Percentiles rank a stretch among this genome's conserved stretches.
Evolutionary conservation across 2,329 filamentous ascomycete genomes (phyloP).

Genomic region (Cephalotrichum gorgonifer): DNA sequence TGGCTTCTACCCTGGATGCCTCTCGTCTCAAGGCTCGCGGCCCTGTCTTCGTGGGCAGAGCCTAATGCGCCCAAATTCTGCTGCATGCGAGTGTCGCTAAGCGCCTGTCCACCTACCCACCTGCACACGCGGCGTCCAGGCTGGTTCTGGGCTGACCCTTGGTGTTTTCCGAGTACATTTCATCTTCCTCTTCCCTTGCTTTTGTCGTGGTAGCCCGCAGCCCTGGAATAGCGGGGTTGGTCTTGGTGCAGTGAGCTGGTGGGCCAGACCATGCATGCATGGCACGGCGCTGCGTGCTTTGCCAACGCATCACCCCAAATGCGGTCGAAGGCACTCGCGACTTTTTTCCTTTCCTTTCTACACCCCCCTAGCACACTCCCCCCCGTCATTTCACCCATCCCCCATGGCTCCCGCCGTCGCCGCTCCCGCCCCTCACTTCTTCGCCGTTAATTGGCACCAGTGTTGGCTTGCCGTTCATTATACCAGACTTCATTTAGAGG

Average conservation of each 20-base stretch:
- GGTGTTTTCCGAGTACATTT: neutral
- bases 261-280: slow-evolving; percentile 5
- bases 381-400: neutral
- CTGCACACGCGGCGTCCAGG: neutral
- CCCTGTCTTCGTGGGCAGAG: neutral
- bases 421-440: neutral
- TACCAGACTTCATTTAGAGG: neutral
- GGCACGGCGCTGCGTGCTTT: neutral
- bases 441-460: neutral
- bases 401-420: neutral
- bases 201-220: neutral
- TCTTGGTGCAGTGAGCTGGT: slow-evolving; percentile 1
- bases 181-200: neutral
- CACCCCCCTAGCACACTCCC: too few relatives aligned
- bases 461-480: neutral
- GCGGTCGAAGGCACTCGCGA: slow-evolving; percentile 3
- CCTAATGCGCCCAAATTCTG: neutral
- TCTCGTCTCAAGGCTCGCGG: neutral
- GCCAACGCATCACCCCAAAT: slow-evolving; percentile 5
- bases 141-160: neutral
- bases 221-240: neutral
- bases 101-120: neutral
- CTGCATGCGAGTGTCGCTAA: neutral
- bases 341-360: neutral
- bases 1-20: too few relatives aligned